Evolutionary conservation across 768 basidiomycete genomes (phyloP).

Genomic region (Galerina marginata): DNA sequence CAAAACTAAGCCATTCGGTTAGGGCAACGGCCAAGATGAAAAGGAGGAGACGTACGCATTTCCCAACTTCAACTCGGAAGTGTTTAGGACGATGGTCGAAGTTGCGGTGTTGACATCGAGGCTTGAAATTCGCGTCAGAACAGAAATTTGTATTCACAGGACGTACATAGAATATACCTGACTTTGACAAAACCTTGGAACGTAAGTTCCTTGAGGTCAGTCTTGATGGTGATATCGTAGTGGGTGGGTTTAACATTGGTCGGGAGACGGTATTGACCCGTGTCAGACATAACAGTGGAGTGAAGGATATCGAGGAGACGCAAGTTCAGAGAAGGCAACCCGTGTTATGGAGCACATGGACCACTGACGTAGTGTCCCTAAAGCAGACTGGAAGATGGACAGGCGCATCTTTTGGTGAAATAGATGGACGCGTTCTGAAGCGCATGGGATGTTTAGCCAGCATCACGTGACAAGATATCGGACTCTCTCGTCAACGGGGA

Average conservation of each 20-base stretch:
- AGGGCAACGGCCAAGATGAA: not conserved
- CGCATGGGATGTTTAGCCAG: too few species aligned
- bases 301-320: too few species aligned
- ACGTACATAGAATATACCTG: slow-evolving; percentile 43
- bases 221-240: slow-evolving; percentile 78
- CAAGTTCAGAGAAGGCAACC: too few species aligned
- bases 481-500: slow-evolving; percentile 13
- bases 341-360: too few species aligned
- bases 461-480: slow-evolving; percentile 16
- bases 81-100: slow-evolving; percentile 67
- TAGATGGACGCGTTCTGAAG: too few species aligned
- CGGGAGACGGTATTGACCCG: slow-evolving; percentile 62
- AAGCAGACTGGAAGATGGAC: too few species aligned
- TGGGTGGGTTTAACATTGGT: slow-evolving; percentile 68
- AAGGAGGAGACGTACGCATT: slow-evolving; percentile 41
- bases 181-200: slow-evolving; percentile 81
- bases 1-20: slow-evolving; percentile 33
- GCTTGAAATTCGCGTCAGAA: slow-evolving; percentile 36
- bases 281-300: not conserved
- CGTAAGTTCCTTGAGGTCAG: slow-evolving; percentile 72
- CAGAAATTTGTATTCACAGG: not conserved
- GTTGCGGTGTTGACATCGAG: slow-evolving; percentile 67
- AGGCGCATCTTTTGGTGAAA: too few species aligned
- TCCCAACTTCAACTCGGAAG: slow-evolving; percentile 58
- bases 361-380: too few species aligned